phyloP scores from a whole-genome alignment of 768 basidiomycete genomes.

The Rhodotorula diobovata region DNA sequence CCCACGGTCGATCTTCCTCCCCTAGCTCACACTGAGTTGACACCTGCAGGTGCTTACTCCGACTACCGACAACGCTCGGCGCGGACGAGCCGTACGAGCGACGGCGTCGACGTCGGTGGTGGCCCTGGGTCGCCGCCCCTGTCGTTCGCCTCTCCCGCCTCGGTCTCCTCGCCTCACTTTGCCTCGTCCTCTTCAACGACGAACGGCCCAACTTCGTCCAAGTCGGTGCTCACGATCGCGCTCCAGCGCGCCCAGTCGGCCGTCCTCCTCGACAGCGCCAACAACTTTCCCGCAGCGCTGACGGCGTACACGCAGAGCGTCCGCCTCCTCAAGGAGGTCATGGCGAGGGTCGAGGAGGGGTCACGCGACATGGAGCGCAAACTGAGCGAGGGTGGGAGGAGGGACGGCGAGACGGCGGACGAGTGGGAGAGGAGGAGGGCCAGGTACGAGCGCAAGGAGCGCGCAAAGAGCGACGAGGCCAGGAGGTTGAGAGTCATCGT shows the following conservation, averaged over 20 bases:
- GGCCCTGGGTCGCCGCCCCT: not conserved
- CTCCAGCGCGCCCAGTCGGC: conserved; percentile 84
- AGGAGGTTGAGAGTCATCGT: conserved; percentile 80
- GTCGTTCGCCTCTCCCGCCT: not conserved
- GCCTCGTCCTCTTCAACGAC: not conserved
- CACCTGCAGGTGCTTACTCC: not conserved
- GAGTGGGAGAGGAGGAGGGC: conserved; percentile 39
- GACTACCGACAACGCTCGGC: no score
- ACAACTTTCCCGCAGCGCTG: conserved; percentile 86
- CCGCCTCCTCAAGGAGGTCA: conserved; percentile 79
- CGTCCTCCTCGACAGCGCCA: conserved; percentile 78
- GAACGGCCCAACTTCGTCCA: conserved; percentile 46
- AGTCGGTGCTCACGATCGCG: conserved; percentile 77
- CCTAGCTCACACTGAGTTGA: not conserved
- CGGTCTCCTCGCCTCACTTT: not conserved
- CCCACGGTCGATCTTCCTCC: not conserved
- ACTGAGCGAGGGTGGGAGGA: not conserved
- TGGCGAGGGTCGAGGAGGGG: conserved; percentile 64
- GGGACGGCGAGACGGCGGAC: conserved; percentile 25
- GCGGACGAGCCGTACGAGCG: not conserved
- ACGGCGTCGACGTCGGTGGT: not conserved
- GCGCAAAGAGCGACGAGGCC: conserved; percentile 89
- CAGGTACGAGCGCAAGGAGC: conserved; percentile 61
- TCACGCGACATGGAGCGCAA: conserved; percentile 19
- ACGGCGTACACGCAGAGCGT: conserved; percentile 82